Base-by-base conservation (phyloP, 345 rosid species). In the Punica granatum region DNA sequence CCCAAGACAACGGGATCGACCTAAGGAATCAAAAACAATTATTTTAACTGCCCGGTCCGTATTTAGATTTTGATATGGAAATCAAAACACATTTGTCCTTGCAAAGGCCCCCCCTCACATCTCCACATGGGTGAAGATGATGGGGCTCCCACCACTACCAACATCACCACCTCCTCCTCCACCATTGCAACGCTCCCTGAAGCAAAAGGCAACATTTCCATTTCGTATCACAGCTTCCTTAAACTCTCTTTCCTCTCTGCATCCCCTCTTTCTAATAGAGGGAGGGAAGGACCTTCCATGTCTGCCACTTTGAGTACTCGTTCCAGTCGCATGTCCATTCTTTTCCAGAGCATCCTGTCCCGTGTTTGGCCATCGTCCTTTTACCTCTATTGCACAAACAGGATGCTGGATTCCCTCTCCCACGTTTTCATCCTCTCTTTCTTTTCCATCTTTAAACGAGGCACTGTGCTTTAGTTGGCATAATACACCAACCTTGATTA, bases 81-180 rank as follows among this genome's bases (percentile, higher is more conserved):
- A 84, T 80, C 76, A 81, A 88, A 85, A 82, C 72, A 84, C 80
- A 70, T 79, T 72, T 75, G 83, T 77, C 90, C 84, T 75, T 44
- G 72, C 78, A 70, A 69, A 72, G 68, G 62, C 7, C 75, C 30
- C 70, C 49, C 21, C 4, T 69, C 86, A 72, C 75, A 70, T 77
- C 86, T 80, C 77, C 83, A 79, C 84, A 79, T 70, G 85, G 58
- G 71, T 7, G 64, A 66, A 76, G 82, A 76, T 80, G 75, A 80
- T 84, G 85, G 92, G 74, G 61, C 70, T 70, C 78, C 89, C 89
- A 84, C 79, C 87, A 82, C 70, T 68, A 74, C 67, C 70, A 49
- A 74, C 84, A 70, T 35, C 76, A 64, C 70, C 75, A 70, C 36
- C 77, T 64, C 67, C 76, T 64, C 70, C 61, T 56, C 61, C 61